Conservation (phyloP, 1,284 basidiomycete species). For the Apiotrichum akiyoshidainum region DNA sequence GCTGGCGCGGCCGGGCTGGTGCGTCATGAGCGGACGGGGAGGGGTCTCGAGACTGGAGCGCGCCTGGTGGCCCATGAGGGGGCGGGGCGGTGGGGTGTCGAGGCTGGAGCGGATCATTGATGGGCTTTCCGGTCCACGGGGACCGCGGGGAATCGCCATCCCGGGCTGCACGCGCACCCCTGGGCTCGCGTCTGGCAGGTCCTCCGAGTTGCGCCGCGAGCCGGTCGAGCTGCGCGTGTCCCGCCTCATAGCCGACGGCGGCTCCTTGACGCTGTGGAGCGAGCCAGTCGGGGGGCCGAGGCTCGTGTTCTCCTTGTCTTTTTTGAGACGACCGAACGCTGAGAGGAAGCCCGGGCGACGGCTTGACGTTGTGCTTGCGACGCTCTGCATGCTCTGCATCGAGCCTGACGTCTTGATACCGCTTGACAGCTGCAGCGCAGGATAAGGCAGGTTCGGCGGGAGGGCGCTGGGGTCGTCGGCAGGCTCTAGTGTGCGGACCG, state of each 20-base stretch:
- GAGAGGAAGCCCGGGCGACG: constrained; percentile 32
- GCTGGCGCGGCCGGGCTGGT: constrained; percentile 7
- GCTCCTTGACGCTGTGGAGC: background rate
- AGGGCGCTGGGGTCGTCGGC: constrained; percentile 40
- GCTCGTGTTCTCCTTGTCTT: constrained; percentile 28
- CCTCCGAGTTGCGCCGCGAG: constrained; percentile 4
- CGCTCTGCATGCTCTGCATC: constrained; percentile 36
- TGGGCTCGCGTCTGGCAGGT: background rate
- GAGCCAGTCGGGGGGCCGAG: constrained; percentile 3
- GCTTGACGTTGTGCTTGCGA: constrained; percentile 25
- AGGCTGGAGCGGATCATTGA: constrained; percentile 3
- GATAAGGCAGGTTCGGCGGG: constrained; percentile 70
- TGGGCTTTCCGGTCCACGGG: constrained; percentile 4
- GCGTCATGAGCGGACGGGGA: background rate
- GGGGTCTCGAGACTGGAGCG: constrained; percentile 11
- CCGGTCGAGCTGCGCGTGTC: background rate
- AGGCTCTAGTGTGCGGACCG: constrained; percentile 40
- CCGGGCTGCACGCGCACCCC: constrained; percentile 8
- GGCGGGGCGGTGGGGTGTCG: constrained; percentile 1
- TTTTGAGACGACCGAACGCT: constrained; percentile 36
- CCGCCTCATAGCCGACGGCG: constrained; percentile 6
- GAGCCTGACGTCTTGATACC: constrained; percentile 16
- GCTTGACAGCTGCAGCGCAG: constrained; percentile 53
- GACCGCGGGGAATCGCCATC: constrained; percentile 8
- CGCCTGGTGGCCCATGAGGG: background rate